Percentiles rank a stretch among this genome's conserved stretches.
Evolutionary conservation across 2,329 filamentous ascomycete genomes (phyloP).

Genomic region (Pseudocercospora pini-densiflorae): DNA sequence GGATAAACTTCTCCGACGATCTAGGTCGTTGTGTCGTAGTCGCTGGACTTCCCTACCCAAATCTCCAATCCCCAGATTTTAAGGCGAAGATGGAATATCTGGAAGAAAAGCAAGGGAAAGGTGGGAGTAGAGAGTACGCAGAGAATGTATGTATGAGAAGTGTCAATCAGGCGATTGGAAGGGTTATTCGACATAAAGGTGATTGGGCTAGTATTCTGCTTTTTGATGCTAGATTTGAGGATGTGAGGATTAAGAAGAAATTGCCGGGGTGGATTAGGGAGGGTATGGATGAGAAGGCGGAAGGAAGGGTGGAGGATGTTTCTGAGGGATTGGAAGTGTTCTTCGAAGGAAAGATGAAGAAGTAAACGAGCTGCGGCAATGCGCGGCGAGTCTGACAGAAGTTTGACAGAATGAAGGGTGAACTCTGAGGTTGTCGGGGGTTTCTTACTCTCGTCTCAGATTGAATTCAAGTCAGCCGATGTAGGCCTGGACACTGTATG

Average conservation of each 20-base stretch:
- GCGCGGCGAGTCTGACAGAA: background rate
- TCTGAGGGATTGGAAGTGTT: conserved; percentile 21
- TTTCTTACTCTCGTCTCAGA: no score
- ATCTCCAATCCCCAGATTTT: conserved; percentile 88
- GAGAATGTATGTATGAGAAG: conserved; percentile 96
- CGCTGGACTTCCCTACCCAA: conserved; percentile 92
- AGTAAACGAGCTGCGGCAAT: background rate
- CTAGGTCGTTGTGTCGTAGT: conserved; percentile 89
- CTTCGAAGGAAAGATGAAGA: conserved; percentile 6
- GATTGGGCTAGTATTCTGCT: conserved; percentile 93
- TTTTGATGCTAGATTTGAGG: conserved; percentile 79
- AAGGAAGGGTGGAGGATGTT: conserved; percentile 11
- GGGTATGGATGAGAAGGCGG: conserved; percentile 16
- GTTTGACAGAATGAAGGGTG: no score
- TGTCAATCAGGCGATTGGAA: conserved; percentile 94
- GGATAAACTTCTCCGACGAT: conserved; percentile 95
- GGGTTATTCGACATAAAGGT: conserved; percentile 83
- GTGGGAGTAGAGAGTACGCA: conserved; percentile 75
- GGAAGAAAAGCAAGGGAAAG: conserved; percentile 58
- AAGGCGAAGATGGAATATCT: conserved; percentile 89
- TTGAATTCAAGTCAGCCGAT: no score
- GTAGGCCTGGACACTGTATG: no score
- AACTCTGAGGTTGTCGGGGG: no score
- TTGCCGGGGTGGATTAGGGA: conserved; percentile 83
- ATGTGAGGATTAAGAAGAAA: conserved; percentile 73